These are phyloP conservation scores for Hypoxylon cercidicola DNA, from an alignment of 495 filamentous ascomycete genomes.

Conservation along the genomic window DNA sequence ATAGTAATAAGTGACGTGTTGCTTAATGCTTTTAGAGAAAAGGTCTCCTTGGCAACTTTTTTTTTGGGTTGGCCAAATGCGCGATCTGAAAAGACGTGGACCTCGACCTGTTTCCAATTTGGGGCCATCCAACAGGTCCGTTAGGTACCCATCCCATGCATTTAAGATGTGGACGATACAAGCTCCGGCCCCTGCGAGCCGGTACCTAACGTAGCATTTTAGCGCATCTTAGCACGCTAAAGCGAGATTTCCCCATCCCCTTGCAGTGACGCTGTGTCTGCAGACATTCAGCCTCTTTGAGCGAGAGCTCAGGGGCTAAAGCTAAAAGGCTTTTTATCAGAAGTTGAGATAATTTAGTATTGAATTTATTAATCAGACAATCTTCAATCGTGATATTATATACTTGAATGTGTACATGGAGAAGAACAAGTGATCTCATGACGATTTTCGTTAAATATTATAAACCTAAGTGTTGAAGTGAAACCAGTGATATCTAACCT, in stretches of 20 bases:
- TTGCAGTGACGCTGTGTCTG: conserved; percentile 25
- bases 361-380: no score
- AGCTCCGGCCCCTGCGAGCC: conserved; percentile 16
- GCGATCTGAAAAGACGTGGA: conserved; percentile 8
- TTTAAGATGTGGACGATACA: conserved; percentile 21
- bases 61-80: conserved; percentile 1
- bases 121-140: conserved; percentile 9
- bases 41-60: conserved; percentile 16
- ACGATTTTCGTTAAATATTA: no score
- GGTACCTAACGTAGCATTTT: conserved; percentile 30
- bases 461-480: no score
- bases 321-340: no score
- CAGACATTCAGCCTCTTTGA: conserved; percentile 31
- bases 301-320: neutral
- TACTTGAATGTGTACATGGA: no score
- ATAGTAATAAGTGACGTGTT: conserved; percentile 12
- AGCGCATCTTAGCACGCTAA: conserved; percentile 30
- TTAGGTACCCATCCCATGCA: conserved; percentile 13
- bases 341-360: no score
- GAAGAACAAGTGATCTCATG: no score
- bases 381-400: no score
- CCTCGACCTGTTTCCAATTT: conserved; percentile 10
- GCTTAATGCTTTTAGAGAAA: conserved; percentile 11
- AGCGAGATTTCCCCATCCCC: conserved; percentile 11
- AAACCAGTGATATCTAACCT: neutral